Base-by-base conservation (phyloP, 257 asterid species). In the Ajuga chamaepitys region DNA sequence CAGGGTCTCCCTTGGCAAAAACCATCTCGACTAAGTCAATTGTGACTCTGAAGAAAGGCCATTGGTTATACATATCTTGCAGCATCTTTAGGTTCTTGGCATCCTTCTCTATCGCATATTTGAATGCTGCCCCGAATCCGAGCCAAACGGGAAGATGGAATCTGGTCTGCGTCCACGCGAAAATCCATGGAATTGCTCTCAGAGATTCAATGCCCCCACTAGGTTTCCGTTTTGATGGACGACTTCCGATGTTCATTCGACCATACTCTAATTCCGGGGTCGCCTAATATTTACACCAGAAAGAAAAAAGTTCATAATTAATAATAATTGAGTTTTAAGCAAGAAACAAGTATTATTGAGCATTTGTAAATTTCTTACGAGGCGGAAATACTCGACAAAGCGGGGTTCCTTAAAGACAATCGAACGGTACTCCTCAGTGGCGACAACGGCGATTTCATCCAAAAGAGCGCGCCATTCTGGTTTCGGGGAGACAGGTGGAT, bases 1-100 rank as follows among this genome's bases (percentile, higher is more conserved):
- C 82, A 0, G 90, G 90, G 64, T 84, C 82, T 1, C 90, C 90
- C 80, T 84, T 84, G 72, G 90, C 90, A 21, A 84, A 84, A 26
- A 84, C 91, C 91, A 84, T 84, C 72, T 84, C 91, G 0, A 81
- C 60, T 24, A 84, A 66, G 71, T 84, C 91, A 6, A 84, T 81
- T 2, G 87, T 84, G 63, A 84, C 91, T 67, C 91, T 75, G 65
- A 84, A 84, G 79, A 84, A 84, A 26, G 91, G 91, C 91, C 91
- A 84, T 22, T 71, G 47, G 50, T 84, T 81, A 64, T 84, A 84
- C 91, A 84, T 84, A 5, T 82, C 85, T 58, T 82, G 87, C 48
- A 84, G 82, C 77, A 84, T 47, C 55, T 68, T 71, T 25, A 84
- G 82, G 74, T 81, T 81, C 47, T 70, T 79, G 5, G 58, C 58